These are phyloP conservation scores for Otatea glauca DNA, from an alignment of 176 grass and related monocot species.

Conservation along the genomic window DNA sequence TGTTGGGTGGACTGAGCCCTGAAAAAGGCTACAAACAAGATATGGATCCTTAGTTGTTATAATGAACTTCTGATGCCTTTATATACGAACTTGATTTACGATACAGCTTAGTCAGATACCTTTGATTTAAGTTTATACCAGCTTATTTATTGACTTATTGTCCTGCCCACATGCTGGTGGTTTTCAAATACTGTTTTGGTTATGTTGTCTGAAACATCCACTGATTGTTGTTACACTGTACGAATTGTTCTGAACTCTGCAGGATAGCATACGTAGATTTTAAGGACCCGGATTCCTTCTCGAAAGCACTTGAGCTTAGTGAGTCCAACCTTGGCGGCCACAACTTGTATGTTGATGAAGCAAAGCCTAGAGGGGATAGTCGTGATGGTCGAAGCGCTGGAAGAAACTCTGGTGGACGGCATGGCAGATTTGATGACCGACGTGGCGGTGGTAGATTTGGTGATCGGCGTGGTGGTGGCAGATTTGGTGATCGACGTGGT, in stretches of 20 bases:
- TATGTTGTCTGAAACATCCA: not conserved
- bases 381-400: constrained; percentile 38
- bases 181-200: not conserved
- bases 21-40: not conserved
- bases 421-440: constrained; percentile 34
- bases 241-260: constrained; percentile 1
- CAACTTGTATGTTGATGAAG: constrained; percentile 61
- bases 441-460: constrained; percentile 35
- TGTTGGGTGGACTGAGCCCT: not conserved
- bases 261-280: constrained; percentile 95
- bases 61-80: not conserved
- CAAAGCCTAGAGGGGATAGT: constrained; percentile 54
- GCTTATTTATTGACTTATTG: no score
- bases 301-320: constrained; percentile 64
- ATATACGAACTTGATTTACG: not conserved
- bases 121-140: not conserved
- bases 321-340: constrained; percentile 66
- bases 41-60: not conserved
- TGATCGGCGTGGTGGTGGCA: not conserved
- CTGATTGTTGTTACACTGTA: not conserved
- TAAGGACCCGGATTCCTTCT: constrained; percentile 46
- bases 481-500: constrained; percentile 38
- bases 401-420: constrained; percentile 14
- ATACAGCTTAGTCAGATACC: not conserved
- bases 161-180: not conserved